phyloP scores from a whole-genome alignment of 169 alveolate genomes.

The Condylostoma magnum region DNA sequence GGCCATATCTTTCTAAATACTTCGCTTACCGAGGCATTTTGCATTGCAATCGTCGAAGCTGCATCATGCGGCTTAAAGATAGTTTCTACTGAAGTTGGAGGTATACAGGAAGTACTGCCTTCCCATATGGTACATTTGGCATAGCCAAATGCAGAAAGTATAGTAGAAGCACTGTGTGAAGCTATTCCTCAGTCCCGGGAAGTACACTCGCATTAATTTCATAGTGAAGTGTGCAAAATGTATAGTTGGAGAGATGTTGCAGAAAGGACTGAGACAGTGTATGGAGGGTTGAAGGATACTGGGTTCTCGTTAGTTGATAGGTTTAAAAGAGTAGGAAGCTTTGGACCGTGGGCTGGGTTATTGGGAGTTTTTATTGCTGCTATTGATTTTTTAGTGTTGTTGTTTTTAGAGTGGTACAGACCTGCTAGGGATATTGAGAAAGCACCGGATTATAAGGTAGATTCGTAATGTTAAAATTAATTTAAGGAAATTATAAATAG shows the following conservation, averaged over 20 bases:
- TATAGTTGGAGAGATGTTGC: constrained; percentile 86
- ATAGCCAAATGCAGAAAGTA: constrained; percentile 76
- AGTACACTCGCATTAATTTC: constrained; percentile 68
- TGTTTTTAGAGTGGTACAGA: constrained; percentile 15
- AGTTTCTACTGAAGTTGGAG: constrained; percentile 98
- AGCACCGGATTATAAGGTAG: constrained; percentile 24
- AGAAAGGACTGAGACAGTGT: constrained; percentile 75
- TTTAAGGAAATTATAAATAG: too few relatives aligned
- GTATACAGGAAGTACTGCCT: constrained; percentile 94
- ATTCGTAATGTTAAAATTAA: too few relatives aligned
- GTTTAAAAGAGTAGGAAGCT: constrained; percentile 35
- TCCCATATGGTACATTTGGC: constrained; percentile 79
- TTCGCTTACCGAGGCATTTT: constrained; percentile 98
- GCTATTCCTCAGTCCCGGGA: constrained; percentile 76
- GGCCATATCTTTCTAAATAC: constrained; percentile 98
- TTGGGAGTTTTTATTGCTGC: constrained; percentile 29
- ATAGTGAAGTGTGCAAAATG: constrained; percentile 60
- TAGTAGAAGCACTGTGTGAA: constrained; percentile 61
- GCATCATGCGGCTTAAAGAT: constrained; percentile 98
- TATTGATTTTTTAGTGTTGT: not conserved
- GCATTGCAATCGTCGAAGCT: constrained; percentile 99
- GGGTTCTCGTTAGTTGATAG: constrained; percentile 32
- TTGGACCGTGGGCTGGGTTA: constrained; percentile 48
- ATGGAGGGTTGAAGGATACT: constrained; percentile 41
- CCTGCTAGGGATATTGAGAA: not conserved